Conservation (phyloP, 2,329 filamentous ascomycete species). For the Microsporum audouinii region DNA sequence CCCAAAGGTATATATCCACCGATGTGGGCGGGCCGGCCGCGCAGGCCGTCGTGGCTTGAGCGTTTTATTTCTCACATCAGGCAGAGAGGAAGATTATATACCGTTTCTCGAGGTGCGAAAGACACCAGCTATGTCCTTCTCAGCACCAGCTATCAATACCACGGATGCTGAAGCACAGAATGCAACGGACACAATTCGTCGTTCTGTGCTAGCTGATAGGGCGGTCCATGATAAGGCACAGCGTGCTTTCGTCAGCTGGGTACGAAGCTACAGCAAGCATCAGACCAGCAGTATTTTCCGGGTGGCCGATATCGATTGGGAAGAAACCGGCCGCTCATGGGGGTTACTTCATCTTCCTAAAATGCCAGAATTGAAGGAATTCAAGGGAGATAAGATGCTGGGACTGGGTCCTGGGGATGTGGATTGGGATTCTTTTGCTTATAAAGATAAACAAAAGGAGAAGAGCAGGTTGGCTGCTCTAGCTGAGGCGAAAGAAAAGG, state of each 20-base stretch:
- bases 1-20: conserved; percentile 68
- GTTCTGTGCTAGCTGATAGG: conserved; percentile 45
- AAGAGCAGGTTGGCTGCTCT: conserved; percentile 50
- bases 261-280: conserved; percentile 83
- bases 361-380: conserved; percentile 80
- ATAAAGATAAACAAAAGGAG: conserved; percentile 62
- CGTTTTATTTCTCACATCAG: conserved; percentile 73
- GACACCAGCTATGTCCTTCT: conserved; percentile 62
- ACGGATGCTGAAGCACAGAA: conserved; percentile 49
- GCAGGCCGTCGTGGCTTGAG: conserved; percentile 64
- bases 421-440: conserved; percentile 57
- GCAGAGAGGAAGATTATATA: conserved; percentile 80
- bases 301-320: conserved; percentile 71
- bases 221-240: conserved; percentile 78
- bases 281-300: conserved; percentile 86
- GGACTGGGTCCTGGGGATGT: conserved; percentile 41
- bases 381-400: conserved; percentile 55
- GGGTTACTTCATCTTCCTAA: conserved; percentile 75
- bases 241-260: conserved; percentile 85
- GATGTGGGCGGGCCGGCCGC: conserved; percentile 52
- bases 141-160: conserved; percentile 46
- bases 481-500: conserved; percentile 37
- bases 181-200: conserved; percentile 51
- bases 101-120: conserved; percentile 76
- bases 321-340: conserved; percentile 69